Evolutionary conservation across 1,139 yeast genomes (phyloP).

Genomic region (Kazachstania sp.): DNA sequence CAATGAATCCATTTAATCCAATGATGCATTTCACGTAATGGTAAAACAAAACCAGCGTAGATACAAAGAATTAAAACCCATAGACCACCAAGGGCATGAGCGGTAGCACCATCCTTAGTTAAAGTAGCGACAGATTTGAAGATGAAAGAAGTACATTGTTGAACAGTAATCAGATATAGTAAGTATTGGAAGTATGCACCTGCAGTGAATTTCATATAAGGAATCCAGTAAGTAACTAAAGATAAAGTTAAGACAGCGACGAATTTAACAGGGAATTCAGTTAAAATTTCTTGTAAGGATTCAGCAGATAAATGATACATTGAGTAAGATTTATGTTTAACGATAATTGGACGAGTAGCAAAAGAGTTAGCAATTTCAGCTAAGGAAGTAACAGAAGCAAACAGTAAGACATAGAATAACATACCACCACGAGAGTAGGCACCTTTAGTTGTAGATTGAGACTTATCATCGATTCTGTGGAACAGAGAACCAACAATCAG

Average conservation of each 20-base stretch:
- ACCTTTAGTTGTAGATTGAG: conserved; percentile 39
- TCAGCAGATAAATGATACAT: conserved; percentile 63
- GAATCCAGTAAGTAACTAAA: conserved; percentile 49
- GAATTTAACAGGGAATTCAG: conserved; percentile 51
- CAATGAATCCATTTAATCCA: conserved; percentile 59
- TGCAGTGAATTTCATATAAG: conserved; percentile 47
- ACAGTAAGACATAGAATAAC: conserved; percentile 48
- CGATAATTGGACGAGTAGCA: conserved; percentile 50
- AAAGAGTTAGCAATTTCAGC: conserved; percentile 51
- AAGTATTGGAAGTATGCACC: conserved; percentile 55
- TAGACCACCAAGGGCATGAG: conserved; percentile 55
- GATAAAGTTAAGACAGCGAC: conserved; percentile 39
- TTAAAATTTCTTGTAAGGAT: conserved; percentile 48
- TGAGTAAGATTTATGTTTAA: conserved; percentile 55
- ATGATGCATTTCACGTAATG: conserved; percentile 49
- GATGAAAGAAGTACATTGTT: conserved; percentile 46
- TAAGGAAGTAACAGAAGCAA: conserved; percentile 48
- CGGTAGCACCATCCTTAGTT: conserved; percentile 47
- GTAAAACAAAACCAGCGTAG: conserved; percentile 54
- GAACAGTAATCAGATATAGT: conserved; percentile 40
- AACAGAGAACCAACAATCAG: conserved; percentile 50
- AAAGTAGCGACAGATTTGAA: conserved; percentile 55
- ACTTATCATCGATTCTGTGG: conserved; percentile 37
- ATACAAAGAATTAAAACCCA: conserved; percentile 45
- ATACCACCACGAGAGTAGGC: conserved; percentile 52